phyloP scores from a whole-genome alignment of 352 stramenopile species.

The Phytopythium vexans region DNA sequence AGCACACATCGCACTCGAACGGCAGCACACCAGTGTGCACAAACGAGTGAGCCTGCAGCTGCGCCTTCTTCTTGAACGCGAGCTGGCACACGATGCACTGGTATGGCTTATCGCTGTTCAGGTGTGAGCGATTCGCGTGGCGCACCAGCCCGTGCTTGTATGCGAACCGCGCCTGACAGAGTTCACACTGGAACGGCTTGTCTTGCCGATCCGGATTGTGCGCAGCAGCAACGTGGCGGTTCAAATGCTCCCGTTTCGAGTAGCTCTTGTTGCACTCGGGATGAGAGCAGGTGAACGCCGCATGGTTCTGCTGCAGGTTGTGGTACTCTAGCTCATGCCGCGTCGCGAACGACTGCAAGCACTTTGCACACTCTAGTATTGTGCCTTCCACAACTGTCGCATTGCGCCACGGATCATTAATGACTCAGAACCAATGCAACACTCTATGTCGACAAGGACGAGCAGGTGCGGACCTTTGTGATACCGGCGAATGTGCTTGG shows the following conservation, averaged over 20 bases:
- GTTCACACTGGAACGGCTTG: conserved; percentile 56
- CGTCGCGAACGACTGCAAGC: conserved; percentile 11
- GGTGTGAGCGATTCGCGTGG: conserved; percentile 46
- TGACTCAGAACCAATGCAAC: neutral
- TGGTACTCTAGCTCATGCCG: conserved; percentile 31
- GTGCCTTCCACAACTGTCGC: neutral
- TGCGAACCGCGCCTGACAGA: conserved; percentile 53
- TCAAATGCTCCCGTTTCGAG: conserved; percentile 63
- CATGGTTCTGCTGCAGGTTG: conserved; percentile 8
- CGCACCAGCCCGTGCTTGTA: conserved; percentile 70
- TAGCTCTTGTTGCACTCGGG: conserved; percentile 51
- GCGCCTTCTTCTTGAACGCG: conserved; percentile 80
- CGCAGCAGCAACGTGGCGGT: conserved; percentile 41
- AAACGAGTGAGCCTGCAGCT: conserved; percentile 71
- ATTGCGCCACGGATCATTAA: too few relatives aligned
- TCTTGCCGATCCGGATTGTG: conserved; percentile 24
- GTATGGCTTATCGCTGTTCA: conserved; percentile 54
- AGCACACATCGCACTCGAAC: conserved; percentile 67
- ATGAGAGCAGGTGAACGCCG: conserved; percentile 35
- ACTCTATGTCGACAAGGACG: neutral
- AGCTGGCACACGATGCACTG: conserved; percentile 56
- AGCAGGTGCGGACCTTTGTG: conserved; percentile 7
- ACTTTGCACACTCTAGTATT: conserved; percentile 4
- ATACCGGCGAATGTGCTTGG: conserved; percentile 10
- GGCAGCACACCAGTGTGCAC: conserved; percentile 73